Percentiles rank a stretch among this genome's conserved stretches.
Conservation (phyloP, 192 early-diverging fungal species). For the Coemansia brasiliensis region DNA sequence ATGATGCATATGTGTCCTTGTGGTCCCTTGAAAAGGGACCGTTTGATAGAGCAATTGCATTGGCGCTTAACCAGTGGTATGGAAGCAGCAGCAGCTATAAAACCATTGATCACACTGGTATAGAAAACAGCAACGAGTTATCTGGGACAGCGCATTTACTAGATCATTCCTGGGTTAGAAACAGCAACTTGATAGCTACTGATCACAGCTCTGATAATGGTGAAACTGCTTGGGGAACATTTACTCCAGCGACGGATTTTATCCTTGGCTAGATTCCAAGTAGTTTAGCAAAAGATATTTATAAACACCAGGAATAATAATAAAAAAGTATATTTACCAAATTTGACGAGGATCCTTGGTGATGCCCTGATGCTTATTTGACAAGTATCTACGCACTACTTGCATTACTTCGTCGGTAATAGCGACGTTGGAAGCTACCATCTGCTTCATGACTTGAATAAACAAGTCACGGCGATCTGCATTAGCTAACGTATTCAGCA, state of each 20-base stretch:
- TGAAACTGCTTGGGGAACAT: constrained; percentile 32
- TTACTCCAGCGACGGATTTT: constrained; percentile 46
- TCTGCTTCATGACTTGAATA: constrained; percentile 24
- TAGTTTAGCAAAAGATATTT: too few relatives aligned
- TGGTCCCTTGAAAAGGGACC: constrained; percentile 24
- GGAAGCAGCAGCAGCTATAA: background rate
- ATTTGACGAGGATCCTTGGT: too few relatives aligned
- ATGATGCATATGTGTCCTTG: constrained; percentile 54
- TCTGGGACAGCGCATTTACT: constrained; percentile 12
- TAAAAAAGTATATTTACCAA: too few relatives aligned
- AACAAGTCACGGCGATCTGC: constrained; percentile 9
- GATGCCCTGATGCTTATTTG: background rate
- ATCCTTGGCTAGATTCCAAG: constrained; percentile 7
- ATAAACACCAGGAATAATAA: too few relatives aligned
- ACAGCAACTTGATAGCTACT: background rate
- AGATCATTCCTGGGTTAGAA: constrained; percentile 38
- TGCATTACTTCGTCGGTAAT: constrained; percentile 12
- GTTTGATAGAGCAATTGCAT: constrained; percentile 13
- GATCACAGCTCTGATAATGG: constrained; percentile 15
- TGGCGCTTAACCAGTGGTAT: constrained; percentile 6
- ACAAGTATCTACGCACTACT: constrained; percentile 15
- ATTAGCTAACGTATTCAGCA: constrained; percentile 13
- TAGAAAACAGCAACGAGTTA: background rate
- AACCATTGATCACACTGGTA: background rate
- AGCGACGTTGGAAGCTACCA: constrained; percentile 3